phyloP scores from a whole-genome alignment of 2,329 filamentous ascomycete species.

The Cercospora berteroae region DNA sequence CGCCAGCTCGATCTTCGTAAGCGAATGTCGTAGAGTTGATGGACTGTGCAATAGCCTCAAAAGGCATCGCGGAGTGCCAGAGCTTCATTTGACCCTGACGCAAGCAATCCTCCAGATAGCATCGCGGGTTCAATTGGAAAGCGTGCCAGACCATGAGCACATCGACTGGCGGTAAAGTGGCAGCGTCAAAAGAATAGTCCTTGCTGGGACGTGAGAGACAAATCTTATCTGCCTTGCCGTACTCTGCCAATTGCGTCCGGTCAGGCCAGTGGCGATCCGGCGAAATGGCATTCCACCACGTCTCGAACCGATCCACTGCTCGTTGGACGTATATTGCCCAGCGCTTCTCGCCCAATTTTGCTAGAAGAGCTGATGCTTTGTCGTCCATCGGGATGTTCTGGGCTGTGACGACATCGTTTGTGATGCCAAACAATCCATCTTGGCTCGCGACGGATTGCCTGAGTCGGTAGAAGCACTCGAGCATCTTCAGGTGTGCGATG shows the following conservation, averaged over 20 bases:
- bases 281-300: conserved; percentile 58
- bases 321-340: conserved; percentile 69
- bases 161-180: conserved; percentile 49
- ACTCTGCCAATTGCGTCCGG: conserved; percentile 10
- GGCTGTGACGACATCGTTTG: conserved; percentile 36
- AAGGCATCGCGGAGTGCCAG: conserved; percentile 67
- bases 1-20: conserved; percentile 48
- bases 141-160: conserved; percentile 78
- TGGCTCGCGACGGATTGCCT: conserved; percentile 65
- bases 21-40: conserved; percentile 60
- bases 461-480: conserved; percentile 65
- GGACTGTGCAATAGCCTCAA: conserved; percentile 56
- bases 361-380: conserved; percentile 39
- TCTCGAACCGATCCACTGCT: conserved; percentile 65
- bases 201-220: conserved; percentile 14
- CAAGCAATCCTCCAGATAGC: conserved; percentile 72
- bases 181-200: background rate
- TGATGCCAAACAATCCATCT: conserved; percentile 65
- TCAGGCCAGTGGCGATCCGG: conserved; percentile 23
- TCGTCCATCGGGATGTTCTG: conserved; percentile 36
- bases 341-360: conserved; percentile 65
- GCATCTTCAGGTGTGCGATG: conserved; percentile 70
- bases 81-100: conserved; percentile 54
- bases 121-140: conserved; percentile 72
- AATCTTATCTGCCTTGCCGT: conserved; percentile 22